Evolutionary conservation across 1,284 basidiomycete species (phyloP).

Genomic region (Cutaneotrichosporon cyanovorans): DNA sequence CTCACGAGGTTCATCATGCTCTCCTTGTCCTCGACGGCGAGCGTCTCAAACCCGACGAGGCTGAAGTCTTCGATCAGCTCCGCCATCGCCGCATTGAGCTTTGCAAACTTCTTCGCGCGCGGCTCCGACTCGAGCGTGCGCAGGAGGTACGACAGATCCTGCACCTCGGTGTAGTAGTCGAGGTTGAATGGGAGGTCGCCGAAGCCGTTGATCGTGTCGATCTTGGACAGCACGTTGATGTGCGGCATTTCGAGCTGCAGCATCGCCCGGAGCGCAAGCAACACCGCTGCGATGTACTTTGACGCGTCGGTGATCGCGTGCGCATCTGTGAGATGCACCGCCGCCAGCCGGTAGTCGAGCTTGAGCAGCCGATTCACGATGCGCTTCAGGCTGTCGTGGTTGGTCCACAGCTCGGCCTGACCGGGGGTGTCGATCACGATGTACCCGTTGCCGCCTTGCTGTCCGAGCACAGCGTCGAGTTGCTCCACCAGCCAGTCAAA

Average conservation of each 20-base stretch:
- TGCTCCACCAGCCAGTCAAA: conserved; percentile 82
- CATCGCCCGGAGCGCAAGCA: conserved; percentile 91
- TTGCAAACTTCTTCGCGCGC: conserved; percentile 59
- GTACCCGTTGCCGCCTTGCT: conserved; percentile 51
- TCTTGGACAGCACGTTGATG: conserved; percentile 92
- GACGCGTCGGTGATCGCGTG: conserved; percentile 93
- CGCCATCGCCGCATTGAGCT: conserved; percentile 81
- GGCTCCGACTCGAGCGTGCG: conserved; percentile 58
- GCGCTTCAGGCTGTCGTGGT: conserved; percentile 78
- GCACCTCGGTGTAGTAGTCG: conserved; percentile 96
- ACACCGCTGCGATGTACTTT: conserved; percentile 87
- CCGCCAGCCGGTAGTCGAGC: conserved; percentile 76
- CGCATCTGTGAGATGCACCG: conserved; percentile 91
- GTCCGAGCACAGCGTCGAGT: conserved; percentile 53
- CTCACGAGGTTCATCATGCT: conserved; percentile 82
- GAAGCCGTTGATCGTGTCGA: conserved; percentile 79
- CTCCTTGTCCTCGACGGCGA: conserved; percentile 90
- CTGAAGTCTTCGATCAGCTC: conserved; percentile 88
- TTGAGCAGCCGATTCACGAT: conserved; percentile 68
- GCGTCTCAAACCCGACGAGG: conserved; percentile 93
- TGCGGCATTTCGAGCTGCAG: conserved; percentile 92
- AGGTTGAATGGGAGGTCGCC: conserved; percentile 93
- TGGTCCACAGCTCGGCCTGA: conserved; percentile 95
- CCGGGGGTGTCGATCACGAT: conserved; percentile 94
- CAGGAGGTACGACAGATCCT: conserved; percentile 84